Base-by-base conservation (phyloP, 1,284 basidiomycete genomes). In the Lignosus rhinocerotis region DNA sequence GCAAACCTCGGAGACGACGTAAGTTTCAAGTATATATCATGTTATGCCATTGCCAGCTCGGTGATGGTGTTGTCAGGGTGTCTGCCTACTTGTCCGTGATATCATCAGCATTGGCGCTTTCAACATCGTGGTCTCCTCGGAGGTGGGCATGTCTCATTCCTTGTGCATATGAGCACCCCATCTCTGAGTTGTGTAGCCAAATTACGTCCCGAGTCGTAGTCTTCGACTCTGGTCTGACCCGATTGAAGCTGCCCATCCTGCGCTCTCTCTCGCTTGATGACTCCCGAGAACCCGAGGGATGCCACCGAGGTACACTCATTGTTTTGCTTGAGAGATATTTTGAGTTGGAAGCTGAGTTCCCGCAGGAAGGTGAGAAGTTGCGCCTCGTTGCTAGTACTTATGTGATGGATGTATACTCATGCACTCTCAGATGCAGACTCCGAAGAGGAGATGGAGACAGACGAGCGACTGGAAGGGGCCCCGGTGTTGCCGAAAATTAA, bases 191-290 rank as follows among this genome's bases (percentile, higher is more conserved):
- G 9, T 7, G 10, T 21, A 61, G 56, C 11, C 9, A 38, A n/a
- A 55, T 50, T 1, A 10, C n/a, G 11, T 69, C 85, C 14, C 78
- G 78, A 4, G 68, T 89, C 25, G 82, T 78, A 2, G 69, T 91
- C 21, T 90, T 91, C 65, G 88, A 91, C 66, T 83, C 84, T 25
- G 75, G 74, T 14, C 65, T 91, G n/a, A 75, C 79, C 51, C 63
- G 75, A 2, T 69, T 90, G 31, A 80, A 74, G 60, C 74, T 90
- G 3, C 87, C 88, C 0, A 73, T 89, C 10, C 58, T 81, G 30
- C 76, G 74, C 42, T 67, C 70, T 19, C 71, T 67, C 2, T 63
- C 67, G n/a, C 66, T 64, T 11, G 51, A 44, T 1, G 56, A 65
- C 2, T 56, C 39, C 10, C 43, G 38, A 30, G 49, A 62, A 8